A percentile compares a stretch with the other conserved stretches of the same genome.
Evolutionary conservation across 352 stramenopile species (phyloP).

Genomic region (Pythium guiyangense): DNA sequence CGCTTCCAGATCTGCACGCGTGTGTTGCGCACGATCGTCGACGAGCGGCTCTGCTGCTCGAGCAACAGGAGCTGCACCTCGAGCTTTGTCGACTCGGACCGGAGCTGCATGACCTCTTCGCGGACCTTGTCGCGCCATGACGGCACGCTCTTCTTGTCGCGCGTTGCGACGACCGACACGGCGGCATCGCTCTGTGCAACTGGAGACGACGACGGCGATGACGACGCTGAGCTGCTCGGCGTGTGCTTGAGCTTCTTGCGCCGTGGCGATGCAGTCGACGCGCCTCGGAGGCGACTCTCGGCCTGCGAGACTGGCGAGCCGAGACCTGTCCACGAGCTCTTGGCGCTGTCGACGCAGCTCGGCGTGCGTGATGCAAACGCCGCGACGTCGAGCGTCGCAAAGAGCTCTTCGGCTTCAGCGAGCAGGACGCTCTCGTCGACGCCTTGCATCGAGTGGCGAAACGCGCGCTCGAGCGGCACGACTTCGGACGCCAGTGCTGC

Average conservation of each 20-base stretch:
- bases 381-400: conserved; percentile 1
- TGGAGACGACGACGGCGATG: background rate
- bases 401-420: conserved; percentile 8
- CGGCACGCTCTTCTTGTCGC: background rate
- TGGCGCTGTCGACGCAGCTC: background rate
- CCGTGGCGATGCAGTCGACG: background rate
- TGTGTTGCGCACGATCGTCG: background rate
- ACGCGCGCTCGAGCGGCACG: background rate
- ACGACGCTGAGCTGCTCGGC: background rate
- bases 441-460: background rate
- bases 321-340: background rate
- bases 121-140: conserved; percentile 5
- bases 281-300: no score
- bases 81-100: background rate
- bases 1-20: conserved; percentile 1
- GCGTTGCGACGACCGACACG: background rate
- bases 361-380: conserved; percentile 1
- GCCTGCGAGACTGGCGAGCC: background rate
- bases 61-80: conserved; percentile 4
- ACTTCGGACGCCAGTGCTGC: background rate
- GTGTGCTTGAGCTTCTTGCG: background rate
- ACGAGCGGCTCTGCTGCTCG: background rate
- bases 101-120: conserved; percentile 2
- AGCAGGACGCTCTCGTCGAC: conserved; percentile 11
- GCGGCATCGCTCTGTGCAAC: background rate